Evolutionary conservation across 2,329 filamentous ascomycete species (phyloP).

Genomic region (Microsporum canis): DNA sequence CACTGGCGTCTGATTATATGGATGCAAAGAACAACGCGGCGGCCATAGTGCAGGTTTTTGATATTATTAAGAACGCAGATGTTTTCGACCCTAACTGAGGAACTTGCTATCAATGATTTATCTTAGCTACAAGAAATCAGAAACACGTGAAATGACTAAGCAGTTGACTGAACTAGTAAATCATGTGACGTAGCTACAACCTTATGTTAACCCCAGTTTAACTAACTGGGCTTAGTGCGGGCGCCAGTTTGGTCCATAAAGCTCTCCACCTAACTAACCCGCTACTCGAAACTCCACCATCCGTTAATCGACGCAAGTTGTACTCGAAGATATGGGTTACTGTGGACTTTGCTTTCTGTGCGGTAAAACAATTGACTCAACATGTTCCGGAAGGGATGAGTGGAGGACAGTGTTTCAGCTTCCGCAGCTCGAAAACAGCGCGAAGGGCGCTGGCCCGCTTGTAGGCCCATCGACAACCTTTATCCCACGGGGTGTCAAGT

Average conservation of each 20-base stretch:
- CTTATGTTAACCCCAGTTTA: not conserved
- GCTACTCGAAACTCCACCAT: not conserved
- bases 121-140: not conserved
- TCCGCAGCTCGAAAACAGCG: not conserved
- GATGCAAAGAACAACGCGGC: not conserved
- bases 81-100: not conserved
- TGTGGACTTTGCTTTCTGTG: constrained; percentile 4
- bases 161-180: not conserved
- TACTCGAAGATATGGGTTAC: constrained; percentile 10
- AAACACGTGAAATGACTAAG: not conserved
- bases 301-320: not conserved
- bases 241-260: not conserved
- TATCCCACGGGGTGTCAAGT: not conserved
- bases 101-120: not conserved
- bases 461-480: not conserved
- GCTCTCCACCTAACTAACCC: not conserved
- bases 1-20: not conserved
- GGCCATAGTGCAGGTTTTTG: not conserved
- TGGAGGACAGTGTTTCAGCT: constrained; percentile 5
- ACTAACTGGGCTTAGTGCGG: not conserved
- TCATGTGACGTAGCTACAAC: not conserved
- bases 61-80: not conserved
- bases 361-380: not conserved
- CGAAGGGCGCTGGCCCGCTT: not conserved
- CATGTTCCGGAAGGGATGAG: not conserved